Base-by-base conservation (phyloP, 208 protist genomes). In the Leishmania braziliensis region DNA sequence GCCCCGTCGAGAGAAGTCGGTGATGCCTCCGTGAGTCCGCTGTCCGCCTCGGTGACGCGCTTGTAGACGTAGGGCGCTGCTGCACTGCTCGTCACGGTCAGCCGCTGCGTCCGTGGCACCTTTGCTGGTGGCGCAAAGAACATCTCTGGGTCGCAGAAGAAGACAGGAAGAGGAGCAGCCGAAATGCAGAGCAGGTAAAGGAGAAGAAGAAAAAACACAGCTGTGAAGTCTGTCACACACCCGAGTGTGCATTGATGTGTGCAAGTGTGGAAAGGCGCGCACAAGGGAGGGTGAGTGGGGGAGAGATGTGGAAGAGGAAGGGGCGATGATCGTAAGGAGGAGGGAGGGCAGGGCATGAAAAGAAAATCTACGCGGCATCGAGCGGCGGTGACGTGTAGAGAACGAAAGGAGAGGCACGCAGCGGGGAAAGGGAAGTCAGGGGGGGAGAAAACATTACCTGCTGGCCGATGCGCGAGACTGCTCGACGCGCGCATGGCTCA, bases 61-160 rank as follows among this genome's bases (percentile, higher is more conserved):
- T n/a, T 71, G 82, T 80, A 82, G 56, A 56, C 39, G 73, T 63
- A 78, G 6, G 82, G 73, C 43, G 82, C 66, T 14, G 78, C 63
- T 36, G 72, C 43, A 46, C 70, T 54, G 70, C 10, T 75, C 66
- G 80, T 16, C 85, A 89, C 66, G 14, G 78, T 80, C 14, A 80
- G 80, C 50, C 91, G 90, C 86, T 96, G 90, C 43, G 93, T 95
- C n/a, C 93, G 86, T 43, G 91, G 85, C 29, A 95, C 91, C 77
- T 96, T 96, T 12, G 84, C 53, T 4, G 90, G 93, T 48, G 92
- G 91, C 29, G 91, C 82, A 72, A 86, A 75, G 33, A 93, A 89
- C 66, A 87, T 84, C 60, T 90, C 88, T 86, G 87, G 87, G 8
- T 68, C 29, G 29, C 26, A 39, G 43, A 23, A 6, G 8, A 43